Base-by-base conservation (phyloP, 1,284 basidiomycete species). In the Cryptococcus deneoformans region DNA sequence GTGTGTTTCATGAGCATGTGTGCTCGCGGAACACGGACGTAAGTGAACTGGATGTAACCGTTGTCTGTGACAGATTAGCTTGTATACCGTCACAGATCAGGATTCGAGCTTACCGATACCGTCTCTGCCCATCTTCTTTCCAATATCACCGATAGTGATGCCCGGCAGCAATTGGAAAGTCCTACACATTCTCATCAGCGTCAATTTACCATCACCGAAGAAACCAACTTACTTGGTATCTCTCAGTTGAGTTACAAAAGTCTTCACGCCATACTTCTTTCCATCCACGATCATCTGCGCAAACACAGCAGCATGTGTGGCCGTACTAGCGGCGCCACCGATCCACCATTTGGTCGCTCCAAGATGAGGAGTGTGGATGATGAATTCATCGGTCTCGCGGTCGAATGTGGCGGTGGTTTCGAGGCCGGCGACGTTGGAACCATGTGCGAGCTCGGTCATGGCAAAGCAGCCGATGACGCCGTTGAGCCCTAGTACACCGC, bases 1-100 rank as follows among this genome's bases (percentile, higher is more conserved):
- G 82, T 82, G 72, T 84, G 81, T 75, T 83, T 83, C 82, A 84
- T 84, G 64, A 84, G 79, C 81, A 84, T 83, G 69, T 78, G 67
- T 2, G 81, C 80, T 53, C 83, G 79, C 7, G 83, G 82, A 16
- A 84, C 80, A 56, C 82, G 79, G 53, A 83, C 82, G 58, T 82
- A 78, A 58, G 82, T 83, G 72, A 84, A 83, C 62, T 81, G 75
- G 54, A 80, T 79, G 65, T 77, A 80, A 5, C 79, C 79, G 61
- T 81, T 81, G 65, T 81, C 79, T 66, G 45, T 9, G 1, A 35
- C 1, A n/a, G 10, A 5, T 29, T 40, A 14, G 53, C 44, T 42
- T 20, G 20, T 20, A 20, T 20, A 20, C 20, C 20, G 36, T 7
- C 50, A 4, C n/a, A 8, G 20, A 16, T 10, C 34, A 47, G 6